A percentile compares a stretch with the other conserved stretches of the same genome.
These are phyloP conservation scores for Microcera coccophila DNA, from an alignment of 2,329 filamentous ascomycete species.

Conservation along the genomic window DNA sequence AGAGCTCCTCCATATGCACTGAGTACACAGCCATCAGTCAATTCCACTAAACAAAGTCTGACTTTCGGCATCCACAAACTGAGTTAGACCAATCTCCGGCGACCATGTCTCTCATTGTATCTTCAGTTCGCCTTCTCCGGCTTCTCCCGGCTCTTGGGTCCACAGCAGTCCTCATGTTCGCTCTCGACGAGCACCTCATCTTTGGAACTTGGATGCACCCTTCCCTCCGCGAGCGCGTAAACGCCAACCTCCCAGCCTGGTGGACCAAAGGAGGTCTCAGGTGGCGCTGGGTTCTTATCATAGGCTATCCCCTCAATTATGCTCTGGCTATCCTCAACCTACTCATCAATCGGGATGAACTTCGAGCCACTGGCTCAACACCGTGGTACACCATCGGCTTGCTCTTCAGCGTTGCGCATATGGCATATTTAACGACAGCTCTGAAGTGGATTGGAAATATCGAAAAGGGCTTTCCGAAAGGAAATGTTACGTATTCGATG, in stretches of 20 bases:
- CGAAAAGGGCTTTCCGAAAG: neutral
- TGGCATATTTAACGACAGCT: neutral
- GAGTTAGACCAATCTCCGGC: neutral
- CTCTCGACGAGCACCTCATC: conserved; percentile 1
- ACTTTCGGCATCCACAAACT: neutral
- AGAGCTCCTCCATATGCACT: neutral
- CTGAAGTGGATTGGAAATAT: neutral
- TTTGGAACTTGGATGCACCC: conserved; percentile 1
- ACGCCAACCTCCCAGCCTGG: neutral
- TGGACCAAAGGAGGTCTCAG: conserved; percentile 1
- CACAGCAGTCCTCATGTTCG: neutral
- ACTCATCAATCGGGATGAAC: neutral
- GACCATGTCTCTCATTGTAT: neutral
- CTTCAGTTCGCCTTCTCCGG: neutral
- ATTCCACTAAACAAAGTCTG: neutral
- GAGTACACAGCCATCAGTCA: neutral
- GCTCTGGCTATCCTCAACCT: conserved; percentile 1
- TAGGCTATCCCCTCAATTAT: neutral
- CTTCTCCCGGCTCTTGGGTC: neutral
- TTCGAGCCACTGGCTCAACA: neutral
- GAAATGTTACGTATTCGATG: conserved; percentile 1
- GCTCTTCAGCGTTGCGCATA: conserved; percentile 1
- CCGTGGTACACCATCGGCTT: neutral
- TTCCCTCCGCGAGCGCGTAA: neutral
- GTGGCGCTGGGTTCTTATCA: neutral